Percentiles rank a stretch among this genome's conserved stretches.
phyloP scores from a whole-genome alignment of 306 rosid species.

The Malus sieversii region DNA sequence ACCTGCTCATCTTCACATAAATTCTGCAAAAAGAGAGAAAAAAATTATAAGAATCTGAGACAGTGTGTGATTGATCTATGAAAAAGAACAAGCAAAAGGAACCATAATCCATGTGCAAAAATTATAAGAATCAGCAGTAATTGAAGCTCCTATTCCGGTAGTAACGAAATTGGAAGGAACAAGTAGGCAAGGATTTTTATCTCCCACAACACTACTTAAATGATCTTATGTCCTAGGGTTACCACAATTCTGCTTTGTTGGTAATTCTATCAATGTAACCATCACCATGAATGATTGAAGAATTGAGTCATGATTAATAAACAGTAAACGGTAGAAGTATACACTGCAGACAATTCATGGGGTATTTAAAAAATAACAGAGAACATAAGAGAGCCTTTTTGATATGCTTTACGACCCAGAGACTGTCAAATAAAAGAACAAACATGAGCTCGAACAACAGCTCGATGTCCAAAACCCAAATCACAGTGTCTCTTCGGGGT shows the following conservation, averaged over 20 bases:
- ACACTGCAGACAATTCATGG: background rate
- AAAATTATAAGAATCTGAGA: background rate
- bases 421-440: background rate
- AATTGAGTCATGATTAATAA: too few species aligned
- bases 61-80: background rate
- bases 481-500: background rate
- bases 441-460: background rate
- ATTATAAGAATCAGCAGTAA: too few species aligned
- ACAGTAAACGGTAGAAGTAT: too few species aligned
- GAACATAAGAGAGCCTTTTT: background rate
- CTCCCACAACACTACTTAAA: background rate
- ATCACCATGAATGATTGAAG: background rate
- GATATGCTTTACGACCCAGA: background rate
- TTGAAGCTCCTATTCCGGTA: background rate
- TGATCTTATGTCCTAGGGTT: background rate
- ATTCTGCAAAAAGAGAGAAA: constrained; percentile 34
- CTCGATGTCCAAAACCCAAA: background rate
- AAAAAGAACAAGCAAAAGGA: too few species aligned
- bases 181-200: too few species aligned
- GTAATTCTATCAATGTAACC: background rate
- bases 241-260: background rate
- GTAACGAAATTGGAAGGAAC: background rate
- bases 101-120: too few species aligned
- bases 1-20: constrained; percentile 67
- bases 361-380: background rate